These are phyloP conservation scores for Castanea crenata DNA, from an alignment of 306 rosid species.

Conservation along the genomic window DNA sequence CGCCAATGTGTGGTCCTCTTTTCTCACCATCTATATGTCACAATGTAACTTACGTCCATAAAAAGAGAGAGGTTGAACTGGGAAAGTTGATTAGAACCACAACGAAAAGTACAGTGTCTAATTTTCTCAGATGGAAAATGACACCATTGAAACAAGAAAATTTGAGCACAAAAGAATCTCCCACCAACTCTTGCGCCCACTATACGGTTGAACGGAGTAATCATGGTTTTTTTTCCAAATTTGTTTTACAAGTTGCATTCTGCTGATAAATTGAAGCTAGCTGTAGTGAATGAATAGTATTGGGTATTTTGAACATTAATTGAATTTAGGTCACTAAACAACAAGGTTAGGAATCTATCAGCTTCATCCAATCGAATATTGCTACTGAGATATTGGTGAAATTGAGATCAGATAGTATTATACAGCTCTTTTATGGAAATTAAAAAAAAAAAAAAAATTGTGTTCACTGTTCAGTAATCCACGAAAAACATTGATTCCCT, in stretches of 20 bases:
- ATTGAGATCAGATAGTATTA: too few species aligned
- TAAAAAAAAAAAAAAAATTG: too few species aligned
- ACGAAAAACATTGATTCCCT: too few species aligned
- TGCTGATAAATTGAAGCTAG: not conserved
- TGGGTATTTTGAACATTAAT: not conserved
- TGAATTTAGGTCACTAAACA: not conserved
- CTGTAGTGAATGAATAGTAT: too few species aligned
- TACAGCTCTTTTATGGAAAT: too few species aligned
- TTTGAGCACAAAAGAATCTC: not conserved
- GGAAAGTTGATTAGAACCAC: not conserved
- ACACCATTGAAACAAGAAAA: conserved; percentile 6
- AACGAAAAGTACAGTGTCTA: not conserved
- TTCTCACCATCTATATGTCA: not conserved
- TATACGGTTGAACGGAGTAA: not conserved
- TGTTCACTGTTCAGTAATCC: too few species aligned
- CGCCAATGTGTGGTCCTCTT: not conserved
- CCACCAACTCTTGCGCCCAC: not conserved
- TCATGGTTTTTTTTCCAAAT: not conserved
- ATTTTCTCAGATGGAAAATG: not conserved
- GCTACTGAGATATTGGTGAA: too few species aligned
- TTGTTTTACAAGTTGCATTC: not conserved
- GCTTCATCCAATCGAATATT: too few species aligned
- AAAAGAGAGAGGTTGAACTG: not conserved
- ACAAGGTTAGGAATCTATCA: not conserved
- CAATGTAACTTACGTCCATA: not conserved